Conservation (phyloP, 2,329 filamentous ascomycete species). For the Nothomitra cinnamomea region DNA sequence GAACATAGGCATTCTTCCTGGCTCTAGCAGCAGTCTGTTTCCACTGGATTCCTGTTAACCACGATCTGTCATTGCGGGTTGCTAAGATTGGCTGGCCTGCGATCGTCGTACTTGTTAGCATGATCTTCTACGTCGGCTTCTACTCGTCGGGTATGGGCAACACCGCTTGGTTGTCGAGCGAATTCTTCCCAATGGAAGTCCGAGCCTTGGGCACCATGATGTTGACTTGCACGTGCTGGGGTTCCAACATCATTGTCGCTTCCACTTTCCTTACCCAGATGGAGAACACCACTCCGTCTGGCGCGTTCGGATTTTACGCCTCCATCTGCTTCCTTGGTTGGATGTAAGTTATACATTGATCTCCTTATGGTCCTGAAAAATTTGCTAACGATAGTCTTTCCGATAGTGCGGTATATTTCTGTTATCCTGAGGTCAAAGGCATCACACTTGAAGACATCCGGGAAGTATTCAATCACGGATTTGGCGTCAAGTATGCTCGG, state of each 20-base stretch:
- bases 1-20: slow-evolving; percentile 18
- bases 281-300: slow-evolving; percentile 31
- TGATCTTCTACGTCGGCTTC: slow-evolving; percentile 27
- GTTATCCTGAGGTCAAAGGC: slow-evolving; percentile 36
- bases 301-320: slow-evolving; percentile 35
- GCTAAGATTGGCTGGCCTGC: slow-evolving; percentile 19
- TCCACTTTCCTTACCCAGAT: slow-evolving; percentile 34
- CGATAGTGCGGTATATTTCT: slow-evolving; percentile 26
- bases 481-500: slow-evolving; percentile 27
- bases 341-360: slow-evolving; percentile 11
- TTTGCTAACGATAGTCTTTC: no score
- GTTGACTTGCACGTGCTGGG: slow-evolving; percentile 29
- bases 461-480: slow-evolving; percentile 32
- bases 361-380: no score
- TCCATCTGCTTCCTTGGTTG: slow-evolving; percentile 31
- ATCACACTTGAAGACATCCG: slow-evolving; percentile 37
- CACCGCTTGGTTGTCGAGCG: slow-evolving; percentile 30
- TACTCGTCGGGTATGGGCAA: slow-evolving; percentile 30
- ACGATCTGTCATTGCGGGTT: slow-evolving; percentile 22
- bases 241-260: slow-evolving; percentile 31
- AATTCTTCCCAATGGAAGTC: slow-evolving; percentile 31
- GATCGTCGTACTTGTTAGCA: slow-evolving; percentile 24
- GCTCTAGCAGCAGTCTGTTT: slow-evolving; percentile 28
- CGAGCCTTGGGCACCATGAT: slow-evolving; percentile 32
- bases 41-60: slow-evolving; percentile 29